Base-by-base conservation (phyloP, 768 basidiomycete species). In the Solioccasus polychromus region DNA sequence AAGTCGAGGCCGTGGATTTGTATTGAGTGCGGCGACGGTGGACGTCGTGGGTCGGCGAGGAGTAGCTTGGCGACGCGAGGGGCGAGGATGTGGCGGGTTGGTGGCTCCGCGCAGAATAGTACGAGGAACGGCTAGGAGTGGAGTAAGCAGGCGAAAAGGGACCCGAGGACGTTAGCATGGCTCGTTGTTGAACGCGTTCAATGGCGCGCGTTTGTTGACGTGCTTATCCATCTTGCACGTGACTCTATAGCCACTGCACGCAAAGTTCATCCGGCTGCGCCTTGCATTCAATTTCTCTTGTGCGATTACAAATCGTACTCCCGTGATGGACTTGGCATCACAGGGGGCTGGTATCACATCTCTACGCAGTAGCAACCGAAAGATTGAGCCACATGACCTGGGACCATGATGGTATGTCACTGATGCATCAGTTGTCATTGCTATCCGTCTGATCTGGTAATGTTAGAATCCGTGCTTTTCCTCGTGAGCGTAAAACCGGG, bases 1-100 rank as follows among this genome's bases (percentile, higher is more conserved):
- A 15, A 55, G 54, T 54, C 8, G 60, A 22, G 5, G 71, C 53
- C 1, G 58, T 50, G 3, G 71, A 43, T 58, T 83, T 83, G 60
- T 78, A 82, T 34, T 82, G 79, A n/a, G 72, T 63, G 5, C 73
- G 73, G 8, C 82, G 75, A 34, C 80, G 77, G 50, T 72, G 71
- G 4, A 70, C 69, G 1, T 67, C 65, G 22, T 63, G 63, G 7
- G 71, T 66, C 7, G 79, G 79, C 4, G 81, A 80, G 0, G 73
- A 71, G 32, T 22, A 48, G 6, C 55, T 67, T 3, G 74, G 71
- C 22, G 74, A 73, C 0, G 72, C 76, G 4, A 82, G 71, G 0
- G 80, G 81, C 0, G 80, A 83, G 0, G 80, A 78, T 42, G 68
- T 73, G 5, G 64, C 25, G 2, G 75, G 78, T 19, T 60, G 59